A percentile compares a stretch with the other conserved stretches of the same genome.
These are phyloP conservation scores for Eragrostis curvula DNA, from an alignment of 176 grass and related monocot species.

Conservation along the genomic window DNA sequence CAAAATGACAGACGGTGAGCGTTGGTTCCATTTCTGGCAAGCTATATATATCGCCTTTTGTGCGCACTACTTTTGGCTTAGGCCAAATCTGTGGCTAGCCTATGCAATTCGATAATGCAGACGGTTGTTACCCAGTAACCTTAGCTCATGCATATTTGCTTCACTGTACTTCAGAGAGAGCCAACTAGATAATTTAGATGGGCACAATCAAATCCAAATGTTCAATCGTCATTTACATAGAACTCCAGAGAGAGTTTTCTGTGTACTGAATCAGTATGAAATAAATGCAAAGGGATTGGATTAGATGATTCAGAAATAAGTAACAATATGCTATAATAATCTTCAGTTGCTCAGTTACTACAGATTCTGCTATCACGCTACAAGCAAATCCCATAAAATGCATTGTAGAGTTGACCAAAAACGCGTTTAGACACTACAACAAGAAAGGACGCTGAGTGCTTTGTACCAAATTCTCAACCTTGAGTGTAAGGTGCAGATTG, in stretches of 20 bases:
- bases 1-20: background rate
- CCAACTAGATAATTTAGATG: background rate
- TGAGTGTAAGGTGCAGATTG: slow-evolving; percentile 10
- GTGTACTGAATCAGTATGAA: background rate
- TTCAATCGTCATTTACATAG: background rate
- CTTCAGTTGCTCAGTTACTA: too few relatives aligned
- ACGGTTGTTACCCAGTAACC: slow-evolving; percentile 13
- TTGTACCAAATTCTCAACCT: background rate
- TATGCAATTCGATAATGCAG: slow-evolving; percentile 31
- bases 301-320: too few relatives aligned
- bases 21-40: slow-evolving; percentile 41
- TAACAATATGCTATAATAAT: too few relatives aligned
- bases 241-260: background rate
- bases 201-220: background rate
- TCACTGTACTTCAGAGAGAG: slow-evolving; percentile 13
- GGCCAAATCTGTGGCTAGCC: slow-evolving; percentile 34
- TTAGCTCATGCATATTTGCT: slow-evolving; percentile 15
- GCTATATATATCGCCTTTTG: slow-evolving; percentile 22
- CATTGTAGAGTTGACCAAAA: background rate
- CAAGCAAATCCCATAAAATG: background rate
- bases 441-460: background rate
- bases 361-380: background rate
- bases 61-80: slow-evolving; percentile 34
- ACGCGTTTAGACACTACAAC: background rate
- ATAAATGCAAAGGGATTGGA: background rate